Evolutionary conservation across 2,329 filamentous ascomycete species (phyloP).

Genomic region (Hymenotorrendiella dingleyae): DNA sequence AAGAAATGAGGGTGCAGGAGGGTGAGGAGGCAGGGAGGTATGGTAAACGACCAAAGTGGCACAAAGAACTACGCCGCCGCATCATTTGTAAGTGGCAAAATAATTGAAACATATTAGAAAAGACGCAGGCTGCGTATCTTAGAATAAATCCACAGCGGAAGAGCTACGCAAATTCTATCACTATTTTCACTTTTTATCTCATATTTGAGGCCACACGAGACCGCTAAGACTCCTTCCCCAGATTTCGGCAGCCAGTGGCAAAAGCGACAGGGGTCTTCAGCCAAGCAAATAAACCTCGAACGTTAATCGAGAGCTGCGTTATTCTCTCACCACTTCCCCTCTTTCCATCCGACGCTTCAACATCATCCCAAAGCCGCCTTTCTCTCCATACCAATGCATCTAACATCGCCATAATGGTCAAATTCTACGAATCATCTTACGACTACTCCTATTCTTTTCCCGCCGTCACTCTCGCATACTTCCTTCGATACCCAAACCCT

Average conservation of each 20-base stretch:
- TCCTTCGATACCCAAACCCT: slow-evolving; percentile 82
- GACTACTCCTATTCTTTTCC: slow-evolving; percentile 77
- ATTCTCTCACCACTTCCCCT: slow-evolving; percentile 11
- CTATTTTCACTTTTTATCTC: too few relatives aligned
- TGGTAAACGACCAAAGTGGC: too few relatives aligned
- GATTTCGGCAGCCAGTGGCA: slow-evolving; percentile 12
- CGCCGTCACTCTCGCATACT: slow-evolving; percentile 82
- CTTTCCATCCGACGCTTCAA: slow-evolving; percentile 3
- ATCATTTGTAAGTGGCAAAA: too few relatives aligned
- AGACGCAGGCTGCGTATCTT: too few relatives aligned
- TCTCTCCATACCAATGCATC: slow-evolving; percentile 15
- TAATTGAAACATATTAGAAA: too few relatives aligned
- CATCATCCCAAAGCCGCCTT: slow-evolving; percentile 5
- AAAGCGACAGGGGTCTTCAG: slow-evolving; percentile 1
- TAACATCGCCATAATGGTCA: slow-evolving; percentile 28
- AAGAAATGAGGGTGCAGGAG: too few relatives aligned
- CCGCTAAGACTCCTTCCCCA: slow-evolving; percentile 13
- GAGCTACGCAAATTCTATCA: too few relatives aligned
- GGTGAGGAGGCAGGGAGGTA: too few relatives aligned
- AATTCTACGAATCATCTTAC: slow-evolving; percentile 50
- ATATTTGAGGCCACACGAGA: too few relatives aligned
- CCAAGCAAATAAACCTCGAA: slow-evolving; percentile 10
- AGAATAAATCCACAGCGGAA: too few relatives aligned
- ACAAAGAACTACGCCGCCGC: too few relatives aligned
- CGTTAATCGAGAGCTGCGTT: slow-evolving; percentile 1